Base-by-base conservation (phyloP, 352 stramenopile genomes). In the Pythium aquatile region DNA sequence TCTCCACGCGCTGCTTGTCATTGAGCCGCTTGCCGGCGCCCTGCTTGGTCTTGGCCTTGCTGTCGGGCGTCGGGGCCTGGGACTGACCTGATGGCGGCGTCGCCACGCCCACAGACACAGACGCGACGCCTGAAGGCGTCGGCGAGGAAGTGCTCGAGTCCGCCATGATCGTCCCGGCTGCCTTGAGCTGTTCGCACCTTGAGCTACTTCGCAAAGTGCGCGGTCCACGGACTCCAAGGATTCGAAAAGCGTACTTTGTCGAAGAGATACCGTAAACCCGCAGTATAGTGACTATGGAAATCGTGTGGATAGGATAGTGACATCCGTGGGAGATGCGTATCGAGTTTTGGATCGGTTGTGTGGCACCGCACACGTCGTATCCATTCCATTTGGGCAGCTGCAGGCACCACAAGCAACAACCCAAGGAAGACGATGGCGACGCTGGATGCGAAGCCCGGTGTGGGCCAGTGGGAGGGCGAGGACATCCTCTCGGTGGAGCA, bases 401-500 rank as follows among this genome's bases (percentile, higher is more conserved):
- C 52, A 55, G 2, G 8, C 53, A 16, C n/a, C 35, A 37, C 32
- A 24, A 24, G 20, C 20, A 10, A 11, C 14, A 47, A 17, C 42
- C 40, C 33, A 46, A 29, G 9, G 30, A 66, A 66, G 51, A 69
- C 70, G 29, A 55, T 37, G 1, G 70, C 63, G 40, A 56, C 71
- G 44, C 73, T 94, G 55, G 85, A 92, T 61, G 73, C 76, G 52
- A 89, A 86, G 72, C 81, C 78, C 40, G 64, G 63, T 24, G 70
- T 74, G 58, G 81, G 77, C 51, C 69, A 83, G 20, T 94, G 85
- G 85, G 55, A 74, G 16, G 83, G 82, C 30, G 80, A 90, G 60
- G 83, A 91, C 69, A 81, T 94, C 51, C 61, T 94, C 37, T 90
- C 85, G 33, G 87, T 91, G 51, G 79, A 85, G 39, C 85, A 94